phyloP scores from a whole-genome alignment of 2,329 filamentous ascomycete species.

The Pseudopyricularia cyperi region DNA sequence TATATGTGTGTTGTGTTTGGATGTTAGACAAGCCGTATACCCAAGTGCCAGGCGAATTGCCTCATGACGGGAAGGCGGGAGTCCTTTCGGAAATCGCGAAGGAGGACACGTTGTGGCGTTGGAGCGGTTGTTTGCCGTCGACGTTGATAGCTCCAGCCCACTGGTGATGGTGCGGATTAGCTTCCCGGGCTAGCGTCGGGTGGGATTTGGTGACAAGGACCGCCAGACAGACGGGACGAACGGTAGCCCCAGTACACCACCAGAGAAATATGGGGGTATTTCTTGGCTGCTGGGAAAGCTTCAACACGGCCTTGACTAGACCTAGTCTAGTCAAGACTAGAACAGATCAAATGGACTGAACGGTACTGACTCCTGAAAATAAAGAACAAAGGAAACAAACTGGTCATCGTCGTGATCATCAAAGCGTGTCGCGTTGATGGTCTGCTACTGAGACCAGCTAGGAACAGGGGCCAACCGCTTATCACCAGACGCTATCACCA shows the following conservation, averaged over 20 bases:
- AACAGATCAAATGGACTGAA: too few species aligned
- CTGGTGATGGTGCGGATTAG: neutral
- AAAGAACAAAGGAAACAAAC: neutral
- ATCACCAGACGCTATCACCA: too few species aligned
- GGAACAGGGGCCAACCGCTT: neutral
- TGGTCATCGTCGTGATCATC: neutral
- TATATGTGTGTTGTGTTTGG: neutral
- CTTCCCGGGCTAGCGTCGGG: neutral
- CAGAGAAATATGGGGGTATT: neutral
- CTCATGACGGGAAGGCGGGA: neutral
- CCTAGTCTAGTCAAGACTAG: neutral
- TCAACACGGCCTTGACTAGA: neutral
- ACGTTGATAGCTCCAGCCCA: neutral
- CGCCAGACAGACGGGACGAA: too few species aligned
- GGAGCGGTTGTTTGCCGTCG: neutral
- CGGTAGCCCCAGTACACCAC: too few species aligned
- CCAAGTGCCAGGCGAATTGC: neutral
- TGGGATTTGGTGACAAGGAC: neutral
- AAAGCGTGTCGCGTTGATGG: neutral
- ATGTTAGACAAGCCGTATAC: neutral
- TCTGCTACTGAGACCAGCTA: too few species aligned
- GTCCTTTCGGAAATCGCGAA: neutral
- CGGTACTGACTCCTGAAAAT: too few species aligned
- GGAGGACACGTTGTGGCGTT: neutral
- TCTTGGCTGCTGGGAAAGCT: neutral